A percentile compares a stretch with the other conserved stretches of the same genome.
phyloP scores from a whole-genome alignment of 352 stramenopile species.

The Phytopythium sindhum region DNA sequence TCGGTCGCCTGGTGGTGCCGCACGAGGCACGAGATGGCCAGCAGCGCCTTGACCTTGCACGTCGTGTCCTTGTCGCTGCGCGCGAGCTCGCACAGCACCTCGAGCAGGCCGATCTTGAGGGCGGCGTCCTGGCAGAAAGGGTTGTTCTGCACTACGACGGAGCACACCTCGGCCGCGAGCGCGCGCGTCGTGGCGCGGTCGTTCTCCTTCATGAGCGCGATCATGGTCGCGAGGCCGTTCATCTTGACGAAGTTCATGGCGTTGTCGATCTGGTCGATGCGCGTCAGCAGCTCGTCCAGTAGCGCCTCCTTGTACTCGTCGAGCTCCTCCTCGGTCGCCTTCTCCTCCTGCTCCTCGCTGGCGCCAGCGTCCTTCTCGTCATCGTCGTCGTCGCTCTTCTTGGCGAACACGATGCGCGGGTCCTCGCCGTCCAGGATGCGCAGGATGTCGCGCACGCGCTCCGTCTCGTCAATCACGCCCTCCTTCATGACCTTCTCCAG shows the following conservation, averaged over 20 bases:
- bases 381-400: conserved; percentile 32
- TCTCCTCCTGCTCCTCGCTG: conserved; percentile 24
- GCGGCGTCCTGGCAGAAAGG: conserved; percentile 76
- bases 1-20: conserved; percentile 64
- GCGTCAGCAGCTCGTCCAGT: conserved; percentile 80
- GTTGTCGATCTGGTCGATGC: conserved; percentile 87
- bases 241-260: conserved; percentile 88
- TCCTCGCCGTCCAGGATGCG: conserved; percentile 79
- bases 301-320: conserved; percentile 77
- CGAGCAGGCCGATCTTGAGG: conserved; percentile 53
- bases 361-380: conserved; percentile 20
- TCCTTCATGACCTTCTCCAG: conserved; percentile 84
- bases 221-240: conserved; percentile 58
- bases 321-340: conserved; percentile 58
- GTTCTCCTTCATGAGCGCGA: conserved; percentile 57
- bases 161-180: conserved; percentile 71
- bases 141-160: conserved; percentile 86
- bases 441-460: conserved; percentile 81
- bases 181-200: conserved; percentile 47
- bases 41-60: conserved; percentile 73
- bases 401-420: conserved; percentile 62
- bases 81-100: conserved; percentile 61
- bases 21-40: conserved; percentile 83
- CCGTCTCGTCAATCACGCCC: conserved; percentile 80
- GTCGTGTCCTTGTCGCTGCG: conserved; percentile 56